phyloP scores from a whole-genome alignment of 2,329 filamentous ascomycete genomes.

The Diaporthe eres region DNA sequence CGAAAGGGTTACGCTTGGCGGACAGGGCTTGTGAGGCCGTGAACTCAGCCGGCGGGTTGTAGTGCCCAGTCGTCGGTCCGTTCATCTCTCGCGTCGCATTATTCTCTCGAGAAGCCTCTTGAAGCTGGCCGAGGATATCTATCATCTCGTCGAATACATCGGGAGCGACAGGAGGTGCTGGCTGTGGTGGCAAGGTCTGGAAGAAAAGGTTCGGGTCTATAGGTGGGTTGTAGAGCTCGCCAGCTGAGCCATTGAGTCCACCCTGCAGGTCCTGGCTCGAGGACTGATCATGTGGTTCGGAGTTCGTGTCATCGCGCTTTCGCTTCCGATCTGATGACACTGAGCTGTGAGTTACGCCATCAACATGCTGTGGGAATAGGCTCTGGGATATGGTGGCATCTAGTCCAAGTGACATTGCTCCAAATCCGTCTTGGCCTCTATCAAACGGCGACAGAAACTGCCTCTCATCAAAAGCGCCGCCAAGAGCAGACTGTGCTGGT shows the following conservation, averaged over 20 bases:
- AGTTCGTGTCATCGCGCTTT: slow-evolving; percentile 19
- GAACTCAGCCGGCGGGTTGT: slow-evolving; percentile 54
- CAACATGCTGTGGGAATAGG: slow-evolving; percentile 28
- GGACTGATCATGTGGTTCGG: not conserved
- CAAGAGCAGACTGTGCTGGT: slow-evolving; percentile 16
- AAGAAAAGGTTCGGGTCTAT: slow-evolving; percentile 18
- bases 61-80: slow-evolving; percentile 57
- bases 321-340: slow-evolving; percentile 28
- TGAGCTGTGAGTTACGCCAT: not conserved
- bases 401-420: slow-evolving; percentile 28
- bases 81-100: not conserved
- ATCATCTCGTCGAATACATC: slow-evolving; percentile 32
- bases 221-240: slow-evolving; percentile 11
- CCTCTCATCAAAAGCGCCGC: slow-evolving; percentile 10
- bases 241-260: slow-evolving; percentile 5
- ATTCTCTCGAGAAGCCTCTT: slow-evolving; percentile 27
- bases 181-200: slow-evolving; percentile 4
- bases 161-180: slow-evolving; percentile 16
- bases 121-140: slow-evolving; percentile 30
- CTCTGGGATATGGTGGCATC: slow-evolving; percentile 35
- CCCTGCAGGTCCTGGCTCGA: slow-evolving; percentile 1
- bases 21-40: not conserved
- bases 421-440: slow-evolving; percentile 21
- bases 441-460: slow-evolving; percentile 24
- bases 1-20: slow-evolving; percentile 14